Conservation (phyloP, 371 early-diverging fungal species). For the Sanchytrium tribonematis region DNA sequence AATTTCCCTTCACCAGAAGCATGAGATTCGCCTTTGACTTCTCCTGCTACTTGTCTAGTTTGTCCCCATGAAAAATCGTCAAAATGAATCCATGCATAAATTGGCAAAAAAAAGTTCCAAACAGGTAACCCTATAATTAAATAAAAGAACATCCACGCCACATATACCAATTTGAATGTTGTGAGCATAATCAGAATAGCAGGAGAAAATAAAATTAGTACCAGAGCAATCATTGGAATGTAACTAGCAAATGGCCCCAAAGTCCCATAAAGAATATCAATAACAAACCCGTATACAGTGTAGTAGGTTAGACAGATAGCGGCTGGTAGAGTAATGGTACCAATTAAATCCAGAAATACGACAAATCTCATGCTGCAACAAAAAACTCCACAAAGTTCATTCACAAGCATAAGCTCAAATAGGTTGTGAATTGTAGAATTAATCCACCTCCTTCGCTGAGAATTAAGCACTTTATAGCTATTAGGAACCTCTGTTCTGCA, state of each 20-base stretch:
- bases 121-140: constrained; percentile 14
- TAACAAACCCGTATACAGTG: constrained; percentile 6
- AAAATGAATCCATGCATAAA: constrained; percentile 21
- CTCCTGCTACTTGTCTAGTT: constrained; percentile 10
- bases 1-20: too few relatives aligned
- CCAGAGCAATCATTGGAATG: constrained; percentile 3
- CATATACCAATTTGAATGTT: constrained; percentile 12
- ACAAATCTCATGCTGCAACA: constrained; percentile 23
- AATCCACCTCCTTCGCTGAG: constrained; percentile 22
- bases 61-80: constrained; percentile 22
- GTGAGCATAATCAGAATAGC: constrained; percentile 13
- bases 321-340: constrained; percentile 19
- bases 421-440: constrained; percentile 19
- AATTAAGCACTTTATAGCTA: constrained; percentile 13
- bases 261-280: background rate
- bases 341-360: constrained; percentile 16
- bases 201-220: constrained; percentile 6
- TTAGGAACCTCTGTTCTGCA: constrained; percentile 18
- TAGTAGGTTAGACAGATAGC: constrained; percentile 18
- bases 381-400: constrained; percentile 19
- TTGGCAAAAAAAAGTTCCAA: constrained; percentile 17
- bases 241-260: background rate
- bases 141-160: constrained; percentile 17
- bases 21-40: too few relatives aligned
- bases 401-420: constrained; percentile 17